phyloP scores from a whole-genome alignment of 2,329 filamentous ascomycete species.

The Ilyonectria sp. region DNA sequence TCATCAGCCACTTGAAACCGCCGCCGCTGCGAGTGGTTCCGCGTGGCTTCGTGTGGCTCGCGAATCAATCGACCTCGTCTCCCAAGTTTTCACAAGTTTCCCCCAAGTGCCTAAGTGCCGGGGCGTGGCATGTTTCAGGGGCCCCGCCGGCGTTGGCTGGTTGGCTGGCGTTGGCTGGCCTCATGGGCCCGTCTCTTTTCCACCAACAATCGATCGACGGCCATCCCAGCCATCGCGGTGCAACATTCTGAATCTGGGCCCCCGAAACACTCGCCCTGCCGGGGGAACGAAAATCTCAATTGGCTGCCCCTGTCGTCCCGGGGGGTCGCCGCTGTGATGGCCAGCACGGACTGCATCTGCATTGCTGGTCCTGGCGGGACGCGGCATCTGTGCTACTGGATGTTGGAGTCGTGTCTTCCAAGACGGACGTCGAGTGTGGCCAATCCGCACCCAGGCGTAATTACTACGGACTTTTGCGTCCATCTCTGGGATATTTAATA shows the following conservation, averaged over 20 bases:
- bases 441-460: slow-evolving; percentile 4
- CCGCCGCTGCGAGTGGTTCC: slow-evolving; percentile 34
- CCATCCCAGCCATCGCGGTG: slow-evolving; percentile 17
- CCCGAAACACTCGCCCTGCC: slow-evolving; percentile 23
- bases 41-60: slow-evolving; percentile 13
- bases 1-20: slow-evolving; percentile 46
- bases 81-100: not conserved
- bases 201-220: slow-evolving; percentile 24
- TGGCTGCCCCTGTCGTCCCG: not conserved
- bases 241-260: slow-evolving; percentile 29
- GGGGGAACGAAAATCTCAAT: slow-evolving; percentile 9
- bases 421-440: not conserved
- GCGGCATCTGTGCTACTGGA: not conserved
- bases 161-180: not conserved
- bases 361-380: not conserved
- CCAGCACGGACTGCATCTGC: not conserved
- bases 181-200: slow-evolving; percentile 10
- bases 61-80: slow-evolving; percentile 20
- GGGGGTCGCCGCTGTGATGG: not conserved
- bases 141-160: slow-evolving; percentile 2
- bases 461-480: not conserved
- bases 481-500: slow-evolving; percentile 6
- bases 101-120: slow-evolving; percentile 7
- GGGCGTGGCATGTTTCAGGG: slow-evolving; percentile 30
- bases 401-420: not conserved